Conservation (phyloP, 768 basidiomycete species). For the Mrakia gelida region DNA sequence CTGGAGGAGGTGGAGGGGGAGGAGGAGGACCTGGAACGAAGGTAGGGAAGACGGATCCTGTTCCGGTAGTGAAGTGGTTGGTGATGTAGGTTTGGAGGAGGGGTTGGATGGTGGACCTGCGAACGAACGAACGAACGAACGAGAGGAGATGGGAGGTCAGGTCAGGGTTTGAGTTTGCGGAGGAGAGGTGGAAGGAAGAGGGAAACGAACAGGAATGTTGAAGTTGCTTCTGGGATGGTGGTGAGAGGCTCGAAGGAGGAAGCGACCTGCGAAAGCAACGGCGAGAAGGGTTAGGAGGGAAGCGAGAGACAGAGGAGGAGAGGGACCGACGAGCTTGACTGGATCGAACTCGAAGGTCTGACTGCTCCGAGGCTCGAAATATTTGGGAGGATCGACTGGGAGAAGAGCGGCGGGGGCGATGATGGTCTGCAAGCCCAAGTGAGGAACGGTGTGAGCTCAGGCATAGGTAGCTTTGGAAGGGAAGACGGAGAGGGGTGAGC, state of each 20-base stretch:
- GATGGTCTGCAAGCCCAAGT: constrained; percentile 57
- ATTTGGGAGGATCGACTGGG: constrained; percentile 56
- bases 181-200: neutral
- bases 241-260: constrained; percentile 18
- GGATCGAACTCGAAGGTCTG: constrained; percentile 81
- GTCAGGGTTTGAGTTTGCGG: neutral
- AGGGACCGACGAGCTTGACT: constrained; percentile 58
- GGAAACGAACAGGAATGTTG: neutral
- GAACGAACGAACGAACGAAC: no score
- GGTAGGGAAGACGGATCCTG: constrained; percentile 25
- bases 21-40: constrained; percentile 3
- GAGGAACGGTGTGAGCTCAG: constrained; percentile 21
- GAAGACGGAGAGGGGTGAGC: constrained; percentile 34
- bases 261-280: neutral
- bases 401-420: constrained; percentile 68
- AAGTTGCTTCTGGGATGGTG: neutral
- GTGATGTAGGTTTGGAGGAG: constrained; percentile 26
- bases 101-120: constrained; percentile 15
- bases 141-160: neutral
- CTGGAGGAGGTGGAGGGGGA: neutral
- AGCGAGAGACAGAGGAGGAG: neutral
- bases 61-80: constrained; percentile 21
- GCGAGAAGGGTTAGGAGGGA: neutral
- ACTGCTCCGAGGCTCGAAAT: constrained; percentile 76
- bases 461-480: neutral